phyloP scores from a whole-genome alignment of 805 yeast species.

The Kodamaea laetipori region DNA sequence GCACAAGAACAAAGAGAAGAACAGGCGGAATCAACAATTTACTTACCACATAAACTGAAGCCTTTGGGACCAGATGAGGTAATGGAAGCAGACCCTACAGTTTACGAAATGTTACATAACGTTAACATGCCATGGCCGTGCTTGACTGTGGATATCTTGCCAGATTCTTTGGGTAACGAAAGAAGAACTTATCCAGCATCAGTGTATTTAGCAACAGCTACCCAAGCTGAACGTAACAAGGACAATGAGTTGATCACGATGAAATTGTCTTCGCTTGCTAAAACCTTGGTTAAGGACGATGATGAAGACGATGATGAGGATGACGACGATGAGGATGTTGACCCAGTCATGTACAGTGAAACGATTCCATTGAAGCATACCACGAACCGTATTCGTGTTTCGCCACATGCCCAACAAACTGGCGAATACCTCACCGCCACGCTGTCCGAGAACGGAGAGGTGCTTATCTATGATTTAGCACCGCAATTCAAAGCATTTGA shows the following conservation, averaged over 20 bases:
- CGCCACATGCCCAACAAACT: conserved; percentile 71
- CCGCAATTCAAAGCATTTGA: conserved; percentile 82
- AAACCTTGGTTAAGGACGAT: conserved; percentile 84
- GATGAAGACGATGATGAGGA: conserved; percentile 73
- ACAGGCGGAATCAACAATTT: conserved; percentile 51
- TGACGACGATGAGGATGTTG: conserved; percentile 71
- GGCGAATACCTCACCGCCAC: conserved; percentile 87
- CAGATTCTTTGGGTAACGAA: conserved; percentile 83
- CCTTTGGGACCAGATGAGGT: conserved; percentile 96
- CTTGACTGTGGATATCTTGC: conserved; percentile 83
- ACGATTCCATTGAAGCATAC: conserved; percentile 76
- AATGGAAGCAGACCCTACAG: conserved; percentile 93
- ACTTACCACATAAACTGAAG: conserved; percentile 83
- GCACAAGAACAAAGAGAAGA: conserved; percentile 38
- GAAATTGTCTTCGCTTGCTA: conserved; percentile 77
- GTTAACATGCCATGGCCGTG: conserved; percentile 97
- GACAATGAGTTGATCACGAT: conserved; percentile 88
- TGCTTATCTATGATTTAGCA: conserved; percentile 75
- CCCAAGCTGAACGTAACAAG: conserved; percentile 84
- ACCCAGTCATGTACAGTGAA: conserved; percentile 87
- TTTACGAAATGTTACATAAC: conserved; percentile 94
- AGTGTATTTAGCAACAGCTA: conserved; percentile 83
- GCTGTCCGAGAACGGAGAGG: conserved; percentile 89
- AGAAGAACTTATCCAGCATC: conserved; percentile 90
- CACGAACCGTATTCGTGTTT: conserved; percentile 84